Percentiles rank a stretch among this genome's conserved stretches.
These are phyloP conservation scores for Trichosporon coremiiforme DNA, from an alignment of 1,284 basidiomycete genomes.

Conservation along the genomic window DNA sequence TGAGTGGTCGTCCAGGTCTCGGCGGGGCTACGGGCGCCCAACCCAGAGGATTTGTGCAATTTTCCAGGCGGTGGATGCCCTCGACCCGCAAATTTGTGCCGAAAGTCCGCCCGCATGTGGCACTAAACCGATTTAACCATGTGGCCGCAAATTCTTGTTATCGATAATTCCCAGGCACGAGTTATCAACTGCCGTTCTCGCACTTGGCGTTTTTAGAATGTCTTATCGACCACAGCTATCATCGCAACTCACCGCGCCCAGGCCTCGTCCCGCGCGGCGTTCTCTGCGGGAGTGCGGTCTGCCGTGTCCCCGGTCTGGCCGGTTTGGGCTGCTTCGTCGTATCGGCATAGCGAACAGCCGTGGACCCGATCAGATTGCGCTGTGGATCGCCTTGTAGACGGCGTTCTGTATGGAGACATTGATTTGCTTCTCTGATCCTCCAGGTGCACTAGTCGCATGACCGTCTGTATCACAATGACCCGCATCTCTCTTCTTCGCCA, in stretches of 20 bases:
- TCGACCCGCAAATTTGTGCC: slow-evolving; percentile 5
- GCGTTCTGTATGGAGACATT: too few species aligned
- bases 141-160: not conserved
- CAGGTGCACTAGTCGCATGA: too few species aligned
- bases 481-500: too few species aligned
- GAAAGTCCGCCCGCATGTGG: slow-evolving; percentile 11
- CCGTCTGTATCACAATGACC: too few species aligned
- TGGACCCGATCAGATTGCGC: not conserved
- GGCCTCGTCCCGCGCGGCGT: not conserved
- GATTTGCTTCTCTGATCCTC: too few species aligned
- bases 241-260: not conserved
- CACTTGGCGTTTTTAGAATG: slow-evolving; percentile 5
- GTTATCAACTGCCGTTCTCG: not conserved
- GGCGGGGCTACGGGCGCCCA: slow-evolving; percentile 4
- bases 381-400: not conserved
- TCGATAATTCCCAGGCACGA: slow-evolving; percentile 13
- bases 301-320: not conserved
- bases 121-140: slow-evolving; percentile 1
- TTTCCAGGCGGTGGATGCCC: not conserved
- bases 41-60: slow-evolving; percentile 7
- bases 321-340: not conserved
- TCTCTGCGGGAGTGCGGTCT: not conserved
- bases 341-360: not conserved
- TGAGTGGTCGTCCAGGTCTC: slow-evolving; percentile 18
- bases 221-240: not conserved